phyloP scores from a whole-genome alignment of 2,329 filamentous ascomycete genomes.

The Colletotrichum sp. region DNA sequence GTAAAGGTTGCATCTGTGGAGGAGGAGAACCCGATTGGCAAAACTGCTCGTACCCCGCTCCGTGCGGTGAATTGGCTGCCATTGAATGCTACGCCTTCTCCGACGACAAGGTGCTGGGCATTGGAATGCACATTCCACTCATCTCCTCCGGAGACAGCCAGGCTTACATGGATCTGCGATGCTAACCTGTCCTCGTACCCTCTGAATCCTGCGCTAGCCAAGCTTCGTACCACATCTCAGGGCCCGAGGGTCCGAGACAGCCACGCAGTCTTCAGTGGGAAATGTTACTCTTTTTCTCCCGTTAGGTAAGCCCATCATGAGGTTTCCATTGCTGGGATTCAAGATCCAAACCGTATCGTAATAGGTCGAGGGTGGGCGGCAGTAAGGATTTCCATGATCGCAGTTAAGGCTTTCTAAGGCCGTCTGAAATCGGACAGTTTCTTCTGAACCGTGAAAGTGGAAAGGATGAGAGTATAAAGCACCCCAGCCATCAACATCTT shows the following conservation, averaged over 20 bases:
- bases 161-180: neutral
- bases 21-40: neutral
- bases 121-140: neutral
- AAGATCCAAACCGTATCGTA: neutral
- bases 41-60: neutral
- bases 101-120: neutral
- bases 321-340: neutral
- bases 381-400: neutral
- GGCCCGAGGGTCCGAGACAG: neutral
- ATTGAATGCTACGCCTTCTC: neutral
- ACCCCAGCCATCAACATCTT: neutral
- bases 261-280: neutral
- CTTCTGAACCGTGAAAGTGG: neutral
- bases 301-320: neutral
- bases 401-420: neutral
- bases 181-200: neutral
- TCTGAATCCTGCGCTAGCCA: neutral
- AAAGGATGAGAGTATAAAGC: neutral
- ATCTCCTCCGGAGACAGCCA: neutral
- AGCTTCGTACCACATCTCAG: neutral
- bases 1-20: neutral
- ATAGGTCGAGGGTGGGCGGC: neutral
- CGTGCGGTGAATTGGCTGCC: neutral
- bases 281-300: neutral
- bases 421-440: accelerated